Conservation (phyloP, 2,329 filamentous ascomycete species). For the Penicillium sp. region DNA sequence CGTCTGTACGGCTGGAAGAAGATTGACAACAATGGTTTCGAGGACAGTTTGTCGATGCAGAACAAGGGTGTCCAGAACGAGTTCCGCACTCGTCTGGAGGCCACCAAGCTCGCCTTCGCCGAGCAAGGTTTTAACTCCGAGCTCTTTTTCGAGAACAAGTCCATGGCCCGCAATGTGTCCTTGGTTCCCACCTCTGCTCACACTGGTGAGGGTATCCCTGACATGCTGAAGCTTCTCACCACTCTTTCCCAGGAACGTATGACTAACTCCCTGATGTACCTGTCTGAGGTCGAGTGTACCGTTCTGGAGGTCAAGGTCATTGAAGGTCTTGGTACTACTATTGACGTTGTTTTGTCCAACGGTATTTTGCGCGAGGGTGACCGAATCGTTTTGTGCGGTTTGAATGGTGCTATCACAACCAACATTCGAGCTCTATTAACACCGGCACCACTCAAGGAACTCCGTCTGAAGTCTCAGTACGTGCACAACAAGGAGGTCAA, state of each 20-base stretch:
- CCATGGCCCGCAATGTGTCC: constrained; percentile 91
- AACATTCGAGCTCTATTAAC: constrained; percentile 94
- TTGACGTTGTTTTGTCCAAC: constrained; percentile 95
- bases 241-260: constrained; percentile 95
- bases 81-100: constrained; percentile 83
- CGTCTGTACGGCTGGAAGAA: constrained; percentile 99
- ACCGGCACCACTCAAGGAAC: constrained; percentile 86
- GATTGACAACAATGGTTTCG: constrained; percentile 97
- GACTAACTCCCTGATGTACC: constrained; percentile 96
- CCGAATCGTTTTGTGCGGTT: constrained; percentile 89
- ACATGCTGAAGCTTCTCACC: constrained; percentile 95
- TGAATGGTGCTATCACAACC: constrained; percentile 92
- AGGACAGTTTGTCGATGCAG: constrained; percentile 85
- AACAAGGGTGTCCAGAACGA: constrained; percentile 92
- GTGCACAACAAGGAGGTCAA: constrained; percentile 99
- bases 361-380: constrained; percentile 93
- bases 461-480: constrained; percentile 93
- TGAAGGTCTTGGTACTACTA: constrained; percentile 97
- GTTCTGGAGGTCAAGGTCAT: constrained; percentile 99
- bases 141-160: constrained; percentile 97
- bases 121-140: constrained; percentile 99
- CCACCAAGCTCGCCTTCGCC: constrained; percentile 89
- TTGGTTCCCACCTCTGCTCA: constrained; percentile 95
- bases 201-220: constrained; percentile 98
- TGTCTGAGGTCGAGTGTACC: constrained; percentile 95